Base-by-base conservation (phyloP, 2,329 filamentous ascomycete genomes). In the Kalmusia sp. region DNA sequence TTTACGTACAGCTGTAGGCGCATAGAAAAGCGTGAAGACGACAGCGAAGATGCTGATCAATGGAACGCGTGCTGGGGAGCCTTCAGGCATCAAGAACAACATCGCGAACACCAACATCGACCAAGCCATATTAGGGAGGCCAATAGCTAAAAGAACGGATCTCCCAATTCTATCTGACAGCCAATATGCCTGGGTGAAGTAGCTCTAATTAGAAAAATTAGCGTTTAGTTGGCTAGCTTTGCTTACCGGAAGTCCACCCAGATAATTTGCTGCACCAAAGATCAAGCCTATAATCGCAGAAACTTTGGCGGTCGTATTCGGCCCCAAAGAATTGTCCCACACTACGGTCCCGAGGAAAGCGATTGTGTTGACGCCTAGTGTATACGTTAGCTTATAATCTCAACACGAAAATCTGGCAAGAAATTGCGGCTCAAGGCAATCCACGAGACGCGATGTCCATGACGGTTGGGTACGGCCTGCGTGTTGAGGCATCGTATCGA, bases 61-160 rank as follows among this genome's bases (percentile, higher is more conserved):
- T 6, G 57, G 59, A 7, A 54, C 43, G 12, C 50, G 57, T 9
- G 51, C 52, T 9, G 52, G 33, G 14, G 49, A 37, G 2, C 51
- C 24, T 24, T 54, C 47, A 3, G 45, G 38, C 11, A 62, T 58
- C 33, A 57, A 51, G 52, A 64, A 64, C 4, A 65, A 27, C 24
- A 65, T 54, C 1, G 61, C 61, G 25, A 65, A 63, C 3, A 64
- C 53, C 11, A 65, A 37, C 49, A 65, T 64, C 1, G 61, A 65
- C 58, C 61, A 61, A 22, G 61, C 61, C 61, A 64, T 65, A 46
- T 63, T 63, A n/a, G 61, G 62, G 6, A 62, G 50, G 3, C 62
- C 62, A 8, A 57, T 21, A 9, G 52, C 50, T 3, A 64, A 55
- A 47, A 65, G 52, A n/a, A 63, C 58, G 2, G 62, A 63, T 14